These are phyloP conservation scores for Pisolithus marmoratus DNA, from an alignment of 768 basidiomycete species.

Conservation along the genomic window DNA sequence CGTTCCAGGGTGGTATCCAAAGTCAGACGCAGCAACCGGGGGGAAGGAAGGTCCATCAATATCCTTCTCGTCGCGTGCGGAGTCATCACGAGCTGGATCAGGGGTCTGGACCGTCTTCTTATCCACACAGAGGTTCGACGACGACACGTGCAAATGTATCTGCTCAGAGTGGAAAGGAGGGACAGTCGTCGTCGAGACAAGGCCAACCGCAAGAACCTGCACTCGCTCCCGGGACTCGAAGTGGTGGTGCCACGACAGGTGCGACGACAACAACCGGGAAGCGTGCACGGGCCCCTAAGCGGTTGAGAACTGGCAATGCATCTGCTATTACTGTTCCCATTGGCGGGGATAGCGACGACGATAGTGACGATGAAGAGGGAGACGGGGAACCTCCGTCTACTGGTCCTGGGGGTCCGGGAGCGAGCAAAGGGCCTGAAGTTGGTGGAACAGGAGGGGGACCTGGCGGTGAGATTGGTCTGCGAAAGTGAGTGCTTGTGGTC, in stretches of 20 bases:
- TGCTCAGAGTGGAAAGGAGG: not conserved
- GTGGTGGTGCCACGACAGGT: not conserved
- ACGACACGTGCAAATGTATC: not conserved
- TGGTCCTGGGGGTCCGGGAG: not conserved
- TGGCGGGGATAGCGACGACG: conserved; percentile 19
- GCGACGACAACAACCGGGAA: conserved; percentile 12
- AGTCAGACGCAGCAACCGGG: not conserved
- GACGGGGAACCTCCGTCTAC: conserved; percentile 15
- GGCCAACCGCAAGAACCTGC: not conserved
- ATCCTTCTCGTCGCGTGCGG: not conserved
- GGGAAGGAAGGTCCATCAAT: not conserved
- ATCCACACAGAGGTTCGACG: not conserved
- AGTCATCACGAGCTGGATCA: not conserved
- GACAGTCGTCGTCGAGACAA: not conserved
- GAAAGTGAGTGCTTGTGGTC: conserved; percentile 18
- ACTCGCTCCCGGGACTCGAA: not conserved
- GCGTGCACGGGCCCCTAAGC: conserved; percentile 18
- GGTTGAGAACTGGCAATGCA: conserved; percentile 7
- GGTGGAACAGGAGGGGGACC: conserved; percentile 2
- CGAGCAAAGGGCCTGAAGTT: not conserved
- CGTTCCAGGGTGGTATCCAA: not conserved
- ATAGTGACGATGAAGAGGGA: conserved; percentile 25
- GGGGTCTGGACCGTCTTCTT: not conserved
- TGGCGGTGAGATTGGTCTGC: conserved; percentile 10
- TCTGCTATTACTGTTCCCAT: not conserved